phyloP scores from a whole-genome alignment of 106 monocot genomes.

The Allium cepa region DNA sequence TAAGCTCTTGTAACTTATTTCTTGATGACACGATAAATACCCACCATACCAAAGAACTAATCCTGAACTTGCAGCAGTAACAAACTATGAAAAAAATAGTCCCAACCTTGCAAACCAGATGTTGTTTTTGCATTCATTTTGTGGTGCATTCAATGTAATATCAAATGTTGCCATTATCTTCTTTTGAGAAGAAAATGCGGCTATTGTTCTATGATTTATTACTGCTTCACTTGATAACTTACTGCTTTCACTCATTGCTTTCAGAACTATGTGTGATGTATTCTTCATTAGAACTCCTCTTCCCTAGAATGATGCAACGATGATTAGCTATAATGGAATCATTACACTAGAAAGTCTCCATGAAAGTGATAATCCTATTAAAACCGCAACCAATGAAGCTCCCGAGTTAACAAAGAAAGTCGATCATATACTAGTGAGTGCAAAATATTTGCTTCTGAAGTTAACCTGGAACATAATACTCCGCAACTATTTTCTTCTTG shows the following conservation, averaged over 20 bases:
- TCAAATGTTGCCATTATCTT: constrained; percentile 2
- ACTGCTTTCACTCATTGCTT: constrained; percentile 3
- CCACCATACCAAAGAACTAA: constrained; percentile 8
- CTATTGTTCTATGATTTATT: background rate
- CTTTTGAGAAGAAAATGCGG: constrained; percentile 12
- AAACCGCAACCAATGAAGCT: background rate
- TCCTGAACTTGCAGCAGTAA: background rate
- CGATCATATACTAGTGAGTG: constrained; percentile 1
- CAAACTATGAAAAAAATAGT: constrained; percentile 2
- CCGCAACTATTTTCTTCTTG: constrained; percentile 6
- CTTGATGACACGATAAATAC: background rate
- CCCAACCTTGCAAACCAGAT: constrained; percentile 1
- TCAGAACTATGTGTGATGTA: background rate
- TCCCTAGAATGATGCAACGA: constrained; percentile 5
- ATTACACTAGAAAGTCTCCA: constrained; percentile 8
- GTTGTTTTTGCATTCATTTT: background rate
- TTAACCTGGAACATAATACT: background rate
- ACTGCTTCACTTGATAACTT: constrained; percentile 3
- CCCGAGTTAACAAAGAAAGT: constrained; percentile 1
- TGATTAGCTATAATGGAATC: constrained; percentile 2
- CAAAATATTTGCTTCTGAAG: background rate
- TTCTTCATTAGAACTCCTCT: background rate
- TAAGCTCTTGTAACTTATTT: constrained; percentile 5
- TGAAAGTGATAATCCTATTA: background rate
- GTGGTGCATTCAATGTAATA: background rate